A percentile compares a stretch with the other conserved stretches of the same genome.
Conservation (phyloP, 148 eudicot genomes). For the Rhododendron henanense region DNA sequence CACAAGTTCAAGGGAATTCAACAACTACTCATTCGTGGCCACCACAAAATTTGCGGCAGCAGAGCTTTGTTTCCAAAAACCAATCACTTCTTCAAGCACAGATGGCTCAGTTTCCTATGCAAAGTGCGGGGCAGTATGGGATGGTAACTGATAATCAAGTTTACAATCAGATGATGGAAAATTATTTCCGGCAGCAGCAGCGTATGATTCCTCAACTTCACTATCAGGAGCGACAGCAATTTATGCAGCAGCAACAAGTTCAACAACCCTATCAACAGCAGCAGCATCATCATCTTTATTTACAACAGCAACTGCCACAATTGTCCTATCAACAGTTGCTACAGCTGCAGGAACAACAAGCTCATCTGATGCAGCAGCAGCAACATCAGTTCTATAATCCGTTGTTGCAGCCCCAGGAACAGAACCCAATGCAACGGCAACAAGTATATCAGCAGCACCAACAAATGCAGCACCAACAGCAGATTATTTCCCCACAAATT, state of each 20-base stretch:
- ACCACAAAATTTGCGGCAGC: constrained; percentile 29
- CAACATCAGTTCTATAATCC: constrained; percentile 7
- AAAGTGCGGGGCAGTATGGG: constrained; percentile 34
- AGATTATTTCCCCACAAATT: constrained; percentile 13
- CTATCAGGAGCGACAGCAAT: constrained; percentile 36
- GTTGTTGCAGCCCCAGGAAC: constrained; percentile 7
- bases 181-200: constrained; percentile 52
- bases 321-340: constrained; percentile 17
- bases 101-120: constrained; percentile 32
- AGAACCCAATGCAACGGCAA: constrained; percentile 21
- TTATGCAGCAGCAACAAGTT: constrained; percentile 24
- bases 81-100: constrained; percentile 33
- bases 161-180: constrained; percentile 52
- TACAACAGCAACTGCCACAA: constrained; percentile 31
- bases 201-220: constrained; percentile 32
- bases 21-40: constrained; percentile 24
- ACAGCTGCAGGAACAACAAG: constrained; percentile 8
- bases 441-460: neutral
- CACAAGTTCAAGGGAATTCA: constrained; percentile 18
- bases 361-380: constrained; percentile 9
- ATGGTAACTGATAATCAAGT: constrained; percentile 35
- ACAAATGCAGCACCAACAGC: constrained; percentile 11
- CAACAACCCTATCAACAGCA: constrained; percentile 31
- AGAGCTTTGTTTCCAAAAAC: constrained; percentile 19
- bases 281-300: constrained; percentile 28